Conservation (phyloP, 148 eudicot species). For the Diospyros kaki region DNA sequence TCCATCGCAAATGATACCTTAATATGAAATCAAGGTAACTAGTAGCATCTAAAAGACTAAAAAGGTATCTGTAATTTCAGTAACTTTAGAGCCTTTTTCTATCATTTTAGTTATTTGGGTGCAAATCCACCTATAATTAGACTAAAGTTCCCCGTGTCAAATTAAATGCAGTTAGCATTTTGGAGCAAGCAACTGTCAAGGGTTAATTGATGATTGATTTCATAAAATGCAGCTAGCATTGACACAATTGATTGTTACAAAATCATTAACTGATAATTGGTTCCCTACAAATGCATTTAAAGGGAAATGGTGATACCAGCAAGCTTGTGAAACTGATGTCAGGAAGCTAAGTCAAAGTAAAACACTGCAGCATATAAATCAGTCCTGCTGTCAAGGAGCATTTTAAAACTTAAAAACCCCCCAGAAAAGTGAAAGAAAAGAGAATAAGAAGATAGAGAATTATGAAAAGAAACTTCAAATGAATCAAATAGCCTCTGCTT, state of each 20-base stretch:
- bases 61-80: neutral
- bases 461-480: too few relatives aligned
- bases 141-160: neutral
- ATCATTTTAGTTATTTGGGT: neutral
- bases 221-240: too few relatives aligned
- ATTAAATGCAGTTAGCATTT: neutral
- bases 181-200: too few relatives aligned
- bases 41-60: neutral
- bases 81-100: neutral
- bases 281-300: too few relatives aligned
- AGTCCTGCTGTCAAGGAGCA: neutral
- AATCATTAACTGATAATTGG: too few relatives aligned
- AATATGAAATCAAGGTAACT: neutral
- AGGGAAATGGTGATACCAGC: too few relatives aligned
- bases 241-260: too few relatives aligned
- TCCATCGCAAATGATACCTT: neutral
- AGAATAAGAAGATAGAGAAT: too few relatives aligned
- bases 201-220: too few relatives aligned
- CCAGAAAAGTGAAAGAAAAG: too few relatives aligned
- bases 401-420: too few relatives aligned
- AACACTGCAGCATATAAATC: neutral
- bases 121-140: neutral
- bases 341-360: neutral
- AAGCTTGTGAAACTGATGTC: neutral
- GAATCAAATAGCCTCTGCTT: too few relatives aligned